phyloP scores from a whole-genome alignment of 257 asterid species.

The Osmanthus fragrans region DNA sequence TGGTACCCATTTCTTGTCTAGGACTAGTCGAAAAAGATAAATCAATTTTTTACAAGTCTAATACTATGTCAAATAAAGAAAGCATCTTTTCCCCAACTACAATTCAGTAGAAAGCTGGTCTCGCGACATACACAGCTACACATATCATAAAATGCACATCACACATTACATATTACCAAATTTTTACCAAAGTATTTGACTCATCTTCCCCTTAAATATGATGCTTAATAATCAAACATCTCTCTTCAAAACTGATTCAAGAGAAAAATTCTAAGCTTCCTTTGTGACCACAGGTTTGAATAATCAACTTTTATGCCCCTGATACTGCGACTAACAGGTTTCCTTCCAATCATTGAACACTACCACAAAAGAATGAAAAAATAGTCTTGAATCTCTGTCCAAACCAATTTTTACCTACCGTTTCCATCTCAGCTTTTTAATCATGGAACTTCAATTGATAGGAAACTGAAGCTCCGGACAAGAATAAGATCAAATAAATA shows the following conservation, averaged over 20 bases:
- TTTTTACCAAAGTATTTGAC: neutral
- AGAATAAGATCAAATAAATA: neutral
- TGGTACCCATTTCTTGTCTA: neutral
- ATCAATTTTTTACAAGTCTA: neutral
- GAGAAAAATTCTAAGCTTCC: neutral
- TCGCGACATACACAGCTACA: neutral
- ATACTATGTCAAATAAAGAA: neutral
- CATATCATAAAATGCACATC: conserved; percentile 1
- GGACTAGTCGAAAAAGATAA: neutral
- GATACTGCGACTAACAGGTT: conserved; percentile 7
- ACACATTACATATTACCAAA: conserved; percentile 6
- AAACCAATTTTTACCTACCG: neutral
- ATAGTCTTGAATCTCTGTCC: neutral
- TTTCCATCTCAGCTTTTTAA: neutral
- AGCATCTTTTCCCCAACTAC: neutral
- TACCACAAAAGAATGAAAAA: neutral
- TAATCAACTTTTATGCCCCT: neutral
- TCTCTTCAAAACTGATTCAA: neutral
- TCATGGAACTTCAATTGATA: neutral
- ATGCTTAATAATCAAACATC: neutral
- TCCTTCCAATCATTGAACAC: conserved; percentile 2
- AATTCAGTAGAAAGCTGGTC: conserved; percentile 5
- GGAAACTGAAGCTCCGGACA: neutral
- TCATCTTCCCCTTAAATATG: neutral
- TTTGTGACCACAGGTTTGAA: neutral